Conservation (phyloP, 2,329 filamentous ascomycete species). For the Coniochaeta hoffmannii region DNA sequence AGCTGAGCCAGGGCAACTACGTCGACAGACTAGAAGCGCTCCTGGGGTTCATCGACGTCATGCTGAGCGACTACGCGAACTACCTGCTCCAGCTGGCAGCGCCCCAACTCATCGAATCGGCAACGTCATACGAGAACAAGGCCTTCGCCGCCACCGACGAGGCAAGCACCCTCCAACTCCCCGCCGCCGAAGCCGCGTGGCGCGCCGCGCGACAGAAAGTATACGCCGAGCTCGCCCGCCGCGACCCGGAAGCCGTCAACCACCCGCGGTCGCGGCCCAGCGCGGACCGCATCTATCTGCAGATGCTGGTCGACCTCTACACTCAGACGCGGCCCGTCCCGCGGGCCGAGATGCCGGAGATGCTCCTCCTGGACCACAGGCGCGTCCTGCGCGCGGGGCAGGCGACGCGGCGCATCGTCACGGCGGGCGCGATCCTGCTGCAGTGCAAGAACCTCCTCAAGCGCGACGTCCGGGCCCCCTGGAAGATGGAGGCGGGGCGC, state of each 20-base stretch:
- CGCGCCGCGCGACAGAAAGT: constrained; percentile 56
- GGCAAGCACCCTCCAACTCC: constrained; percentile 43
- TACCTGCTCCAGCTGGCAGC: constrained; percentile 68
- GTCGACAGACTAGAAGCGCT: constrained; percentile 71
- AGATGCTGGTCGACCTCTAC: constrained; percentile 68
- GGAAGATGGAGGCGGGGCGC: constrained; percentile 68
- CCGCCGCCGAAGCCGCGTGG: constrained; percentile 60
- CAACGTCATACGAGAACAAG: constrained; percentile 66
- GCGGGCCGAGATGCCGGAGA: constrained; percentile 57
- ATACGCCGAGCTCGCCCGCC: constrained; percentile 55
- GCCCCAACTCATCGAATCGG: constrained; percentile 63
- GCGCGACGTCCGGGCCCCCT: constrained; percentile 68
- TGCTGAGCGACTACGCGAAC: constrained; percentile 77
- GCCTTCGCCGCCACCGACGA: constrained; percentile 61
- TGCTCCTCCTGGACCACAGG: constrained; percentile 59
- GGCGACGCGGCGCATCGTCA: constrained; percentile 58
- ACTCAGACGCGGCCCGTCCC: constrained; percentile 55
- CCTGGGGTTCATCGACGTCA: constrained; percentile 66
- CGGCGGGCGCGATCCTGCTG: constrained; percentile 65
- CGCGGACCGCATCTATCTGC: constrained; percentile 64
- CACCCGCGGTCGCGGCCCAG: constrained; percentile 56
- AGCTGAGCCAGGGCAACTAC: constrained; percentile 53
- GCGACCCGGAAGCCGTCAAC: constrained; percentile 62
- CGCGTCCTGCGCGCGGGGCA: constrained; percentile 52
- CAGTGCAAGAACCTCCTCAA: constrained; percentile 80